Base-by-base conservation (phyloP, 352 stramenopile genomes). In the Saprolegnia diclina region DNA sequence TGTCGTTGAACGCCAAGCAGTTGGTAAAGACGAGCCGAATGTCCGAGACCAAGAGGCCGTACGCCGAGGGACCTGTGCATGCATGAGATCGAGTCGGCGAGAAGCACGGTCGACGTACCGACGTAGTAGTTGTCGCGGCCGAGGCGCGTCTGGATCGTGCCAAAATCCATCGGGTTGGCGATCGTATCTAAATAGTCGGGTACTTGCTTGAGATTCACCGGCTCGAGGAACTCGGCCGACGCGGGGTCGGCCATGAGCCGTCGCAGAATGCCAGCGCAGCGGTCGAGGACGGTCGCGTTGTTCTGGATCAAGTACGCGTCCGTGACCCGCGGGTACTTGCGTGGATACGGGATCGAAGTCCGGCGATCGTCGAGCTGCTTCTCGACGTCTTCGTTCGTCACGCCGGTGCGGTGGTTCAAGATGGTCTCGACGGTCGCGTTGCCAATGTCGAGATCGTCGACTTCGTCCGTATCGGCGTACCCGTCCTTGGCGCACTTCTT, bases 401-500 rank as follows among this genome's bases (percentile, higher is more conserved):
- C 63, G 38, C 63, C 63, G 5, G 63, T 52, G 35, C 92, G 91
- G 70, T 95, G 87, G 65, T 80, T 93, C 65, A 95, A 71, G 14
- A 95, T 94, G 69, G 92, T 95, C 67, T 95, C 87, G 37, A 94
- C 84, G 10, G 85, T 92, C 22, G 93, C 74, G 68, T 94, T 93
- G 72, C 92, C 92, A 16, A 83, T 79, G 54, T 96, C 87, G 0
- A 96, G 64, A 57, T 96, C 88, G 56, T 96, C 88, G 10, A 94
- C 88, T 65, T 96, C 88, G 63, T 96, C 86, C 29, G 92, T 66
- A 53, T 92, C 79, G 56, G 91, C 79, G 69, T 94, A 94, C 40
- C 88, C 88, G 71, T 94, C 86, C 26, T 87, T 81, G 29, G 79
- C 72, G 42, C 92, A 64, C 65, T 94, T 94, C 45, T 85, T 82